Base-by-base conservation (phyloP, 768 basidiomycete species). In the Amanita rimosa region DNA sequence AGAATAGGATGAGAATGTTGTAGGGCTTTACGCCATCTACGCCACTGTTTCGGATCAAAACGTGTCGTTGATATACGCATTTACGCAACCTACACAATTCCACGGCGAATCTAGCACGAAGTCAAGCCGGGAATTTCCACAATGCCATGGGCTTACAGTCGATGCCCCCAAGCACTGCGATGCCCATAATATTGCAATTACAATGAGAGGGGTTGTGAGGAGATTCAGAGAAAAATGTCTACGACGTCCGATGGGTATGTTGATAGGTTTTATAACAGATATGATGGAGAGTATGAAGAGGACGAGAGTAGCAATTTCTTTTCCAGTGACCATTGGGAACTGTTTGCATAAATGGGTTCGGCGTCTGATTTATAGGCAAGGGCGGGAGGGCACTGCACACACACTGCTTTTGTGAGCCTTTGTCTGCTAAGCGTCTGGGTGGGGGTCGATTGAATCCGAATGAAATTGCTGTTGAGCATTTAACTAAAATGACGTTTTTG, bases 1-100 rank as follows among this genome's bases (percentile, higher is more conserved):
- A 81, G 66, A 98, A 97, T 1, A 98, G 68, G 21, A 90, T 88
- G 62, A 98, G 78, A 54, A 98, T 93, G 60, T 96, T 89, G 58
- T 93, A 88, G 0, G 94, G 94, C 55, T 85, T 78, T 21, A 97
- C 76, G 3, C 84, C 84, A 51, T 83, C 82, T 57, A 58, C 61
- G 4, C 55, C 57, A 35, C 54, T 62, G 16, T 19, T 5, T 6
- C 5, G 10, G 24, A 24, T 42, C 27, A 13, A 42, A 26, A 43
- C 17, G 11, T 22, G 14, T 31, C 19, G 35, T 43, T 14, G 11
- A 13, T 24, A 35, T 21, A 21, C 21, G 35, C 19, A 26, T 47
- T 5, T 17, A 24, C 61, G 61, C 58, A 43, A 65, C 67, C 35
- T 60, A 69, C 53, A 94, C 79, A 46, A 95, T 89, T 1, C 94